phyloP scores from a whole-genome alignment of 208 protist species.

The Perkinsela sp. region DNA sequence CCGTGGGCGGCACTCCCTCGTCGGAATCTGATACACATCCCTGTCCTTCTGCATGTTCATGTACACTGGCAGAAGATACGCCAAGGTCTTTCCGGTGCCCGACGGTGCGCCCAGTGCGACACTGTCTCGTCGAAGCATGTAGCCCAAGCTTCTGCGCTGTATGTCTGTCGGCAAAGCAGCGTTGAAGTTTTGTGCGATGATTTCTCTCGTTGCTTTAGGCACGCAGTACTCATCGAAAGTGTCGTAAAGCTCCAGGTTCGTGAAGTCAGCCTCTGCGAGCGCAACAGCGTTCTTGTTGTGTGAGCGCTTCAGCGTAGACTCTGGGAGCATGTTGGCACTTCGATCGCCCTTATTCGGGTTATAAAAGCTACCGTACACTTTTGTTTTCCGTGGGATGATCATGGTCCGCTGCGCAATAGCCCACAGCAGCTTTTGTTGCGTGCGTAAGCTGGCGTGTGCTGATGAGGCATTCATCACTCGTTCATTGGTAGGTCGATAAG shows the following conservation, averaged over 20 bases:
- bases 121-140: neutral
- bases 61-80: slow-evolving; percentile 41
- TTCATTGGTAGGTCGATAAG: no score
- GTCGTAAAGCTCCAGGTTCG: neutral
- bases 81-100: slow-evolving; percentile 48
- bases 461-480: no score
- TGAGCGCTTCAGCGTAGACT: neutral
- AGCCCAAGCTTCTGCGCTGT: neutral
- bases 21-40: slow-evolving; percentile 44
- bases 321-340: neutral
- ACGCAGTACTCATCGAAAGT: slow-evolving; percentile 1
- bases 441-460: no score
- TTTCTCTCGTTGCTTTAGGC: neutral
- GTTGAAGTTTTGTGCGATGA: neutral
- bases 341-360: neutral
- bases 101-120: slow-evolving; percentile 25
- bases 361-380: neutral
- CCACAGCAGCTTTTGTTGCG: no score
- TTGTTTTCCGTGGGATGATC: neutral
- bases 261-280: neutral
- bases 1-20: slow-evolving; percentile 40
- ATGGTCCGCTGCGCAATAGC: no score
- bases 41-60: slow-evolving; percentile 54
- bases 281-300: neutral
- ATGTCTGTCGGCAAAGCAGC: neutral